A percentile compares a stretch with the other conserved stretches of the same genome.
phyloP scores from a whole-genome alignment of 257 asterid species.

The Plectranthus barbatus region DNA sequence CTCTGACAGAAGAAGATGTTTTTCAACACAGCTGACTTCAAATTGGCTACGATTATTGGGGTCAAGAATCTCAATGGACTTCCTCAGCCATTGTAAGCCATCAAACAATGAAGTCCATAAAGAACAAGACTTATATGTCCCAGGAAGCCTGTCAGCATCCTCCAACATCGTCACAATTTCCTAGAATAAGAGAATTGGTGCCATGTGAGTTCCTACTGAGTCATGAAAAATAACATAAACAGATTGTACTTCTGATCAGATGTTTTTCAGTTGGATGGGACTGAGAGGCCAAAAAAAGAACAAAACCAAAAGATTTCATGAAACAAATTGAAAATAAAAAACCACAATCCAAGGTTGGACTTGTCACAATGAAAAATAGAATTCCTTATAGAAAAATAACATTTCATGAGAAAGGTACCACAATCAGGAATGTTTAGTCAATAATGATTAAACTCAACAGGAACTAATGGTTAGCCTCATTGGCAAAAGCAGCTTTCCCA shows the following conservation, averaged over 20 bases:
- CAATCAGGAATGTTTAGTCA: background rate
- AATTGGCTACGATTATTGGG: constrained; percentile 26
- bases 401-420: background rate
- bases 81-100: constrained; percentile 60
- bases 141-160: constrained; percentile 43
- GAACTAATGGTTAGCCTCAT: background rate
- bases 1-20: constrained; percentile 53
- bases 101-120: constrained; percentile 39
- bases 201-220: background rate
- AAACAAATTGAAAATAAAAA: background rate
- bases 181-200: constrained; percentile 28
- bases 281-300: background rate
- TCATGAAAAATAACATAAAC: background rate
- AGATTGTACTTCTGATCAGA: background rate
- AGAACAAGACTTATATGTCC: constrained; percentile 36
- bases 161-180: constrained; percentile 63
- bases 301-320: background rate
- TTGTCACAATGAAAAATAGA: background rate
- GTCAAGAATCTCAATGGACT: constrained; percentile 59
- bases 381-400: background rate
- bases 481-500: constrained; percentile 4
- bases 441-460: background rate
- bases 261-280: background rate
- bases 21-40: constrained; percentile 49
- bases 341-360: background rate